Conservation (phyloP, 371 early-diverging fungal species). For the Circinella umbellata region DNA sequence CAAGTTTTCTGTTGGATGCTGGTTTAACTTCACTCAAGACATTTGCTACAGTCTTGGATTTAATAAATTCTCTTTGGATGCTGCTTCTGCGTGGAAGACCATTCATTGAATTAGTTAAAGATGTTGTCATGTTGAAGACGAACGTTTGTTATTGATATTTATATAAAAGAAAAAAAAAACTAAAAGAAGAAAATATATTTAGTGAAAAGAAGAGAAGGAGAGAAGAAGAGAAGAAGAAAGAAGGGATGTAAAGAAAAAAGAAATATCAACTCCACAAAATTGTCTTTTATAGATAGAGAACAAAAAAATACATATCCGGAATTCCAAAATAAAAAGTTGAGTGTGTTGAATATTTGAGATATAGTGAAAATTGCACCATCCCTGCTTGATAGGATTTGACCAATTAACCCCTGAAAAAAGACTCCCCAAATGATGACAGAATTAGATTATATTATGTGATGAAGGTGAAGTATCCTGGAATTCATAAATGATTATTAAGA, state of each 20-base stretch:
- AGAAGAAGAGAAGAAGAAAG: neutral
- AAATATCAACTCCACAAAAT: neutral
- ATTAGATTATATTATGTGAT: neutral
- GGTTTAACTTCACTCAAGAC: constrained; percentile 47
- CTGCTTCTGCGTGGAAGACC: constrained; percentile 14
- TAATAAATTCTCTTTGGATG: constrained; percentile 37
- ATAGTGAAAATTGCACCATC: too few relatives aligned
- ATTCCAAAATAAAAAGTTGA: too few relatives aligned
- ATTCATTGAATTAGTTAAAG: constrained; percentile 7
- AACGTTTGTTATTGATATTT: constrained; percentile 12
- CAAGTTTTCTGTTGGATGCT: constrained; percentile 35
- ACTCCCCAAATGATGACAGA: neutral
- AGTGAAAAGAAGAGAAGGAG: neutral
- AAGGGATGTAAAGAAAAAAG: neutral
- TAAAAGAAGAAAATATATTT: neutral
- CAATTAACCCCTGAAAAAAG: too few relatives aligned
- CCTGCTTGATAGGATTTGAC: too few relatives aligned
- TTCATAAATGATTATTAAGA: too few relatives aligned
- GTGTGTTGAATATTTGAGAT: too few relatives aligned
- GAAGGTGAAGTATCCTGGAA: too few relatives aligned
- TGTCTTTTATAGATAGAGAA: too few relatives aligned
- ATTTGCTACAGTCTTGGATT: constrained; percentile 51
- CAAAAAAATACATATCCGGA: too few relatives aligned
- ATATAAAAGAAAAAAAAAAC: constrained; percentile 16
- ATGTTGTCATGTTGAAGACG: constrained; percentile 39